Conservation (phyloP, 2,329 filamentous ascomycete genomes). For the Xylaria sp. region DNA sequence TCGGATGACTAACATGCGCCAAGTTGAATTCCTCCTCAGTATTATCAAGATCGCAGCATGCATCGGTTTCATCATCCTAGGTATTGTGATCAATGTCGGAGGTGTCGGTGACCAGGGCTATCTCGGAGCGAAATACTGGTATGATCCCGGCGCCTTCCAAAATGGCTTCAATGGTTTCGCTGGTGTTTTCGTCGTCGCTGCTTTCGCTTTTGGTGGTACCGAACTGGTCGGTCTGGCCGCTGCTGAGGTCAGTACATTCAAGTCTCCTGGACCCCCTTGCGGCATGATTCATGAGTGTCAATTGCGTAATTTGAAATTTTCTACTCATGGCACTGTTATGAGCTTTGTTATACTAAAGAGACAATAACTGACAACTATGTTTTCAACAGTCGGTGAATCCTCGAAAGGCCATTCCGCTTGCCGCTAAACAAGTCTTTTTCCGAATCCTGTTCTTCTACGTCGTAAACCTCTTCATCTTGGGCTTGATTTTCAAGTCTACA, state of each 20-base stretch:
- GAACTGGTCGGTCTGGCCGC: conserved; percentile 65
- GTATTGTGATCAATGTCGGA: conserved; percentile 68
- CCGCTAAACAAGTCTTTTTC: conserved; percentile 66
- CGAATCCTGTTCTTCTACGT: conserved; percentile 65
- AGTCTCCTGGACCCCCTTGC: background rate
- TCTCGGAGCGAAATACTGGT: conserved; percentile 71
- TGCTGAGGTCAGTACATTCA: conserved; percentile 52
- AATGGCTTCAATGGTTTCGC: conserved; percentile 63
- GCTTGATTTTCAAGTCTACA: conserved; percentile 59
- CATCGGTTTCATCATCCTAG: conserved; percentile 73
- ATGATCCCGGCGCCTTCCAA: conserved; percentile 65
- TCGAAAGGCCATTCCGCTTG: conserved; percentile 59
- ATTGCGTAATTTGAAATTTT: background rate
- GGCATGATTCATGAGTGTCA: background rate
- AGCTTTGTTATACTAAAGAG: background rate
- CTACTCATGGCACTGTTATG: too few relatives aligned
- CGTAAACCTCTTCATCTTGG: conserved; percentile 62
- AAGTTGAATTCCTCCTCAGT: conserved; percentile 68
- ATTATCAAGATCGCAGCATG: conserved; percentile 69
- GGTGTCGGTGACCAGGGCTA: conserved; percentile 67
- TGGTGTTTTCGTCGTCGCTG: conserved; percentile 63
- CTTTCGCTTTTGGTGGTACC: conserved; percentile 64
- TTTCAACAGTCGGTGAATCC: conserved; percentile 56
- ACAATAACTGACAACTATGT: background rate
- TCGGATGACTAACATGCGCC: conserved; percentile 29